Conservation (phyloP, 2,329 filamentous ascomycete genomes). For the Botrytis fragariae region DNA sequence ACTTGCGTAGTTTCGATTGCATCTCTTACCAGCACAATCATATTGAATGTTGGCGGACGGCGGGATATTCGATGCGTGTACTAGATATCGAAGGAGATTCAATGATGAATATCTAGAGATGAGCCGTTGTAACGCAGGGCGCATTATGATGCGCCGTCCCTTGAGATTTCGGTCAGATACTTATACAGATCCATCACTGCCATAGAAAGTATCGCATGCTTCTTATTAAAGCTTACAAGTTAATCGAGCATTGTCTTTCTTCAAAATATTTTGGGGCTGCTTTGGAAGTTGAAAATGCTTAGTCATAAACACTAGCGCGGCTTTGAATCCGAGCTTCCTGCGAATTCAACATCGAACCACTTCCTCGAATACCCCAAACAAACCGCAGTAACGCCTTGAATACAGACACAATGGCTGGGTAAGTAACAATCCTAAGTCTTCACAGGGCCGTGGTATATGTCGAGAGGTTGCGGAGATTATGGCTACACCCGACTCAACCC, state of each 20-base stretch:
- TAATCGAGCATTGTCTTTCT: neutral
- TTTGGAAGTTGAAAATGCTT: conserved; percentile 18
- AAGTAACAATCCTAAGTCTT: conserved; percentile 23
- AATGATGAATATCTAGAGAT: conserved; percentile 35
- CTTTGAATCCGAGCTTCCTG: conserved; percentile 19
- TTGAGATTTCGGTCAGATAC: neutral
- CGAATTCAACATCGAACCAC: conserved; percentile 21
- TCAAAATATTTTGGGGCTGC: neutral
- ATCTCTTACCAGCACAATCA: neutral
- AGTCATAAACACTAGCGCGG: conserved; percentile 25
- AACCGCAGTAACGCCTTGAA: conserved; percentile 14
- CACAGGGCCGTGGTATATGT: neutral
- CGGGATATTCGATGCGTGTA: conserved; percentile 20
- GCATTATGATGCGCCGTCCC: conserved; percentile 21
- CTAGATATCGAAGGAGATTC: conserved; percentile 30
- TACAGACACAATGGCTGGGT: conserved; percentile 38
- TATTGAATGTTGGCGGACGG: conserved; percentile 3
- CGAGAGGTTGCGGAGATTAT: neutral
- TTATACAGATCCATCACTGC: conserved; percentile 15
- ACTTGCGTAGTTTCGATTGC: conserved; percentile 9
- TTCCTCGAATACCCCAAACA: conserved; percentile 16
- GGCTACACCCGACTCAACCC: neutral
- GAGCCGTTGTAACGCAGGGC: conserved; percentile 34
- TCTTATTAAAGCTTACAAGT: neutral
- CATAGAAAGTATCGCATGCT: conserved; percentile 6